Evolutionary conservation across 2,329 filamentous ascomycete species (phyloP).

Genomic region (Aspergillus udagawae): DNA sequence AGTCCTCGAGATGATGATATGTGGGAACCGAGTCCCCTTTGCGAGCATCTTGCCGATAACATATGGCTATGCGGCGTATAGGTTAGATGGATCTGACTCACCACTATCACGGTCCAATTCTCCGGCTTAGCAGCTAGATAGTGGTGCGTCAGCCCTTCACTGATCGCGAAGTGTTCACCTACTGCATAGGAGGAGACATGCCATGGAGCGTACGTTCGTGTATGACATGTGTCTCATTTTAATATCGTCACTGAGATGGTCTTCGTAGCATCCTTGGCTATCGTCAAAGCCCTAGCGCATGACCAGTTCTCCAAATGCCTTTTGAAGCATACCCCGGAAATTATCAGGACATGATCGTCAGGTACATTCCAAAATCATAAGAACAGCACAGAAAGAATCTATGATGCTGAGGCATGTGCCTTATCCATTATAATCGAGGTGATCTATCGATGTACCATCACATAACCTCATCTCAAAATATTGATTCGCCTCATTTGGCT

Average conservation of each 20-base stretch:
- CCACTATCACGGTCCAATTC: too few relatives aligned
- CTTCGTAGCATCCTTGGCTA: not conserved
- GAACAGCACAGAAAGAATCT: too few relatives aligned
- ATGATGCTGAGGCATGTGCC: not conserved
- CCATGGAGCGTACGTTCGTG: too few relatives aligned
- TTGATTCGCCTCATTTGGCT: constrained; percentile 9
- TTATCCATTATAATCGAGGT: not conserved
- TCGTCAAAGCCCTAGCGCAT: not conserved
- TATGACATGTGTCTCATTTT: too few relatives aligned
- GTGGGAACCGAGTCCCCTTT: too few relatives aligned
- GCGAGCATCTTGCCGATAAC: too few relatives aligned
- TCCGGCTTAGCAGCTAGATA: too few relatives aligned
- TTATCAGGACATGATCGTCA: too few relatives aligned
- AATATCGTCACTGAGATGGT: not conserved
- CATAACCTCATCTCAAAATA: not conserved
- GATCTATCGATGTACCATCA: not conserved
- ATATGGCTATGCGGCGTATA: too few relatives aligned
- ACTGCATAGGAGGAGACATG: too few relatives aligned
- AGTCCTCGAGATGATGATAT: too few relatives aligned
- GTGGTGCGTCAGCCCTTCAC: not conserved
- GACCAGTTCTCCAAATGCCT: not conserved
- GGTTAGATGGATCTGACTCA: too few relatives aligned
- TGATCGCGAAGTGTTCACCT: not conserved
- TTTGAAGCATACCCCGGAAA: not conserved
- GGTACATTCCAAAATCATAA: not conserved